These are phyloP conservation scores for Miscanthus lutarioriparius DNA, from an alignment of 176 grass and related monocot species.

Conservation along the genomic window DNA sequence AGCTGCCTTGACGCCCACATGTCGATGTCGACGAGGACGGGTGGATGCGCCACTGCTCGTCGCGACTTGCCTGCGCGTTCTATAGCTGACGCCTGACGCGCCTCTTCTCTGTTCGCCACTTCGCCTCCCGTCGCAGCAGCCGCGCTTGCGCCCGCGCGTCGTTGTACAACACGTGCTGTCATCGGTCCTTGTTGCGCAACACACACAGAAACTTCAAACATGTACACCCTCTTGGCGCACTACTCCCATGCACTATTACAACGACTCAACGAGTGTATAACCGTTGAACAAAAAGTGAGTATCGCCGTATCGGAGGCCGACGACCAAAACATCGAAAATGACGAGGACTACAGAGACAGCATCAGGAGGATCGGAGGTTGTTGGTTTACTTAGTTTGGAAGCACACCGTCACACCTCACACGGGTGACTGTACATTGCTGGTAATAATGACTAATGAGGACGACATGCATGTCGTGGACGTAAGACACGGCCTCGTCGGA, in stretches of 20 bases:
- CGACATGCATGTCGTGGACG: neutral
- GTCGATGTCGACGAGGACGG: neutral
- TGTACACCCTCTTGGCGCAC: too few species aligned
- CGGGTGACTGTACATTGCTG: too few species aligned
- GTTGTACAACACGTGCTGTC: neutral
- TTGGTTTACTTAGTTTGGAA: conserved; percentile 5
- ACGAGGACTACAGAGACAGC: too few species aligned
- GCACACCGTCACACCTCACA: neutral
- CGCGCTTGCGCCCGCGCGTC: neutral
- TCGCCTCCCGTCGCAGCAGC: neutral
- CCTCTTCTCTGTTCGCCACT: neutral
- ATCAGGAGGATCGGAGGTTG: neutral
- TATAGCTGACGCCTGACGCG: neutral
- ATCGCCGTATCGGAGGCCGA: neutral
- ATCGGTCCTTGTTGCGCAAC: neutral
- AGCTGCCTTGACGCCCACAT: neutral
- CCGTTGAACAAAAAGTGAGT: neutral
- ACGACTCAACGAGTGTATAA: neutral
- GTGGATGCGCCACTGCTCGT: neutral
- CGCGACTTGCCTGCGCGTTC: neutral
- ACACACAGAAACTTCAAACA: neutral
- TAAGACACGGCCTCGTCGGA: neutral
- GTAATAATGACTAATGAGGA: neutral
- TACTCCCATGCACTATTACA: too few species aligned
- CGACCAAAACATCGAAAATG: neutral